Conservation (phyloP, 495 filamentous ascomycete species). For the Oleoguttula mirabilis region DNA sequence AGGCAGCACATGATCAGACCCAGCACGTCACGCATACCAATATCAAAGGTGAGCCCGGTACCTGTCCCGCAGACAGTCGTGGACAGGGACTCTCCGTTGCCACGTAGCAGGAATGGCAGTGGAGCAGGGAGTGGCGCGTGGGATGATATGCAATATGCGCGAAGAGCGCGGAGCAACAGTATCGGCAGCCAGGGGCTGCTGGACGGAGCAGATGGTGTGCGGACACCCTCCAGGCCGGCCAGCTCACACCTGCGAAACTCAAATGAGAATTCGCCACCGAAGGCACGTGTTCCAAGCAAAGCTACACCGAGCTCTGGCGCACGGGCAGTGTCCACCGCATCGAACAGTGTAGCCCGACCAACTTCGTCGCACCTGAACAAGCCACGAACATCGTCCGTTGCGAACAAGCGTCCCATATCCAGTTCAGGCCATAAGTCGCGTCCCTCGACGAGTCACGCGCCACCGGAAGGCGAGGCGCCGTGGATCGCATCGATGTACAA, state of each 20-base stretch:
- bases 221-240: constrained; percentile 12
- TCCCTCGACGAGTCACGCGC: constrained; percentile 44
- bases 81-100: constrained; percentile 57
- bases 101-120: constrained; percentile 46
- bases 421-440: constrained; percentile 28
- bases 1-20: constrained; percentile 25
- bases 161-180: constrained; percentile 63
- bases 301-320: constrained; percentile 23
- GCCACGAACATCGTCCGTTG: constrained; percentile 1
- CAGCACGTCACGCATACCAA: constrained; percentile 64
- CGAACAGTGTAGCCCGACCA: constrained; percentile 7
- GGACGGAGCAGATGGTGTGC: constrained; percentile 37
- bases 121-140: constrained; percentile 41
- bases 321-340: constrained; percentile 15
- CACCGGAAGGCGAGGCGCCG: constrained; percentile 84
- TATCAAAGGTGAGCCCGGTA: constrained; percentile 62
- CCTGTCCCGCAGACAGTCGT: constrained; percentile 59
- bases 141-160: constrained; percentile 51
- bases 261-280: constrained; percentile 24
- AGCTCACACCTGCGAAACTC: constrained; percentile 7
- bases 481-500: constrained; percentile 94
- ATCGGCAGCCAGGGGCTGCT: constrained; percentile 45
- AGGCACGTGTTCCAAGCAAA: constrained; percentile 26
- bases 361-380: constrained; percentile 7
- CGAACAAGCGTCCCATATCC: constrained; percentile 4